phyloP scores from a whole-genome alignment of 2,329 filamentous ascomycete genomes.

The Orbilia oligospora region DNA sequence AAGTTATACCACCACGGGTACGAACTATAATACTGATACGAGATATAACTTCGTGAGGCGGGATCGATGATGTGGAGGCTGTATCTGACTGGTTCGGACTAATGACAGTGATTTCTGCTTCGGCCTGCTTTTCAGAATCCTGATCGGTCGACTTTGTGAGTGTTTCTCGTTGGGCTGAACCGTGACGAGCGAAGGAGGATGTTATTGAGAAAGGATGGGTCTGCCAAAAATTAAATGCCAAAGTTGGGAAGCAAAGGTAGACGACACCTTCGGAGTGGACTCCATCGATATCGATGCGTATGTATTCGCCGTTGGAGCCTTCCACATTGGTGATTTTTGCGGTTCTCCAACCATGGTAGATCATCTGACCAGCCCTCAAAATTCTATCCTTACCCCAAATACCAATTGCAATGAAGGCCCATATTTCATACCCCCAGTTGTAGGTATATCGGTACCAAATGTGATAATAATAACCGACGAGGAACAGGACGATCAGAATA shows the following conservation, averaged over 20 bases:
- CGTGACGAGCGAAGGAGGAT: slow-evolving; percentile 48
- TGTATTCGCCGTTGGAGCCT: slow-evolving; percentile 65
- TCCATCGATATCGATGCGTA: slow-evolving; percentile 64
- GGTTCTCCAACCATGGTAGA: slow-evolving; percentile 54
- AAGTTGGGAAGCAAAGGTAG: slow-evolving; percentile 66
- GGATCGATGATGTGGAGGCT: slow-evolving; percentile 15
- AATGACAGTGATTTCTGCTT: slow-evolving; percentile 13
- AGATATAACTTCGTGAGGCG: neutral
- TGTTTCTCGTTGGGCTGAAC: neutral
- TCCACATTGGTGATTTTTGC: slow-evolving; percentile 64
- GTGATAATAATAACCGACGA: slow-evolving; percentile 67
- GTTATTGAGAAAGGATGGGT: slow-evolving; percentile 67
- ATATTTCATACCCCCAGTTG: slow-evolving; percentile 68
- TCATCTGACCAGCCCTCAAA: slow-evolving; percentile 64
- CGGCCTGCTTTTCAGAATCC: slow-evolving; percentile 14
- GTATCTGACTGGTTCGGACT: slow-evolving; percentile 7
- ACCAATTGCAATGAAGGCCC: slow-evolving; percentile 65
- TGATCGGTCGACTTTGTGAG: neutral
- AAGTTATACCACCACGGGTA: slow-evolving; percentile 28
- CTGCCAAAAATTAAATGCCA: slow-evolving; percentile 67
- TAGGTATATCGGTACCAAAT: slow-evolving; percentile 66
- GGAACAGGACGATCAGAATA: slow-evolving; percentile 64
- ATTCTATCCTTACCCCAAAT: slow-evolving; percentile 66
- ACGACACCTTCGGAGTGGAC: slow-evolving; percentile 63
- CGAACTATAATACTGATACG: slow-evolving; percentile 25